Base-by-base conservation (phyloP, 2,329 filamentous ascomycete species). In the Byssochlamys sp. region DNA sequence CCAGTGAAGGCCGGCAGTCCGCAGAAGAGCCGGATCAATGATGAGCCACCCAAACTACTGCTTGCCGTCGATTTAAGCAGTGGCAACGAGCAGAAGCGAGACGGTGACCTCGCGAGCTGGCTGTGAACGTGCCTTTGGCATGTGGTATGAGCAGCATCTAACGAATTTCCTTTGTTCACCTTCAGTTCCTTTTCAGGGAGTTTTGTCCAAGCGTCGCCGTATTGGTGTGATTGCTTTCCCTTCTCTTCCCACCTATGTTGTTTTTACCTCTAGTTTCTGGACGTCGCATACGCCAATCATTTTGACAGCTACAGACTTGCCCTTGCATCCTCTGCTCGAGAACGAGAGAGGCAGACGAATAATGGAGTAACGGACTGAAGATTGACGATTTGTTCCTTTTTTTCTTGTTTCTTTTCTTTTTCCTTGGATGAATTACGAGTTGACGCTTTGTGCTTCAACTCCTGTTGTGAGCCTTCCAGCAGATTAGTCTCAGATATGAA, bases 21-120 rank as follows among this genome's bases (percentile, higher is more conserved):
- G 39, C 78, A 77, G 67, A 80, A 81, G 70, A 77, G 69, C 5
- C 62, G 69, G 12, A 45, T 19, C 39, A 45, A 72, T 26, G 73
- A 79, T 56, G 78, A 81, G 61, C 77, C 80, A 26, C 85, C 85
- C 11, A 83, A 80, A 71, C 73, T 89, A 61, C 84, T 86, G 35
- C 66, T 79, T 52, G 69, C 71, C 24, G 66, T 78, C 27, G 70
- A 72, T 54, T 60, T 71, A 9, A 63, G 66, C 19, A 60, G 62
- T 39, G 67, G 61, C 56, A 60, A 60, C 50, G 53, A 60, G 25
- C 59, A 59, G 26, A 61, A 65, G 56, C 24, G 31, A 29, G 64
- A 65, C 29, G 66, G 72, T 61, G 66, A 66, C 25, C 52, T 72
- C 35, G 67, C 63, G 54, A 69, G 71, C 58, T 76, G 74, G 73